A percentile compares a stretch with the other conserved stretches of the same genome.
Conservation (phyloP, 1,284 basidiomycete species). For the Nidula niveotomentosa region DNA sequence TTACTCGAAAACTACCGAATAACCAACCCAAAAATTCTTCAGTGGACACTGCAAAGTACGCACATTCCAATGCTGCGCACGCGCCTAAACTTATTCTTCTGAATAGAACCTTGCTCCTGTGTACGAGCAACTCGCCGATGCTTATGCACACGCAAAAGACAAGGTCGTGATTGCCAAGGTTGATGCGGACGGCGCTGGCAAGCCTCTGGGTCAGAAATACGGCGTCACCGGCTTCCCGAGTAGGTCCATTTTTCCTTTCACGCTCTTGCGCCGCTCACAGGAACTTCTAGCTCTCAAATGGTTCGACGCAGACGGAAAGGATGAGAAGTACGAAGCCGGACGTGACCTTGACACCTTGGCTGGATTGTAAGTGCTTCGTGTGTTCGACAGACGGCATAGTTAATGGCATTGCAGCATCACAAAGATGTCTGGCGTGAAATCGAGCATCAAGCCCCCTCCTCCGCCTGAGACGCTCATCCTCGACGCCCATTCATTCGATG, state of each 20-base stretch:
- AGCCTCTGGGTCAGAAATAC: conserved; percentile 69
- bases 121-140: conserved; percentile 90
- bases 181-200: conserved; percentile 88
- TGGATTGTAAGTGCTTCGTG: conserved; percentile 57
- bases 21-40: conserved; percentile 1
- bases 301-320: conserved; percentile 74
- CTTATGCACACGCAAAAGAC: conserved; percentile 75
- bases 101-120: conserved; percentile 79
- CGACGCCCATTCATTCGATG: conserved; percentile 73
- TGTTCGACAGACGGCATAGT: neutral
- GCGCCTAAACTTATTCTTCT: too few relatives aligned
- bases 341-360: conserved; percentile 82
- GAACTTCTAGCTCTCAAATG: conserved; percentile 77
- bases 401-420: conserved; percentile 53
- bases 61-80: neutral
- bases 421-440: conserved; percentile 77
- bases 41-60: conserved; percentile 84
- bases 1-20: conserved; percentile 2
- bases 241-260: conserved; percentile 29
- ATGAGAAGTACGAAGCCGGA: conserved; percentile 74
- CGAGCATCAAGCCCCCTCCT: conserved; percentile 83
- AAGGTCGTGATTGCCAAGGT: conserved; percentile 92
- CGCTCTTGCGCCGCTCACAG: neutral
- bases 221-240: conserved; percentile 88
- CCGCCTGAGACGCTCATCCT: conserved; percentile 74